Evolutionary conservation across 1,284 basidiomycete genomes (phyloP).

Genomic region (Leccinum pachyderme): DNA sequence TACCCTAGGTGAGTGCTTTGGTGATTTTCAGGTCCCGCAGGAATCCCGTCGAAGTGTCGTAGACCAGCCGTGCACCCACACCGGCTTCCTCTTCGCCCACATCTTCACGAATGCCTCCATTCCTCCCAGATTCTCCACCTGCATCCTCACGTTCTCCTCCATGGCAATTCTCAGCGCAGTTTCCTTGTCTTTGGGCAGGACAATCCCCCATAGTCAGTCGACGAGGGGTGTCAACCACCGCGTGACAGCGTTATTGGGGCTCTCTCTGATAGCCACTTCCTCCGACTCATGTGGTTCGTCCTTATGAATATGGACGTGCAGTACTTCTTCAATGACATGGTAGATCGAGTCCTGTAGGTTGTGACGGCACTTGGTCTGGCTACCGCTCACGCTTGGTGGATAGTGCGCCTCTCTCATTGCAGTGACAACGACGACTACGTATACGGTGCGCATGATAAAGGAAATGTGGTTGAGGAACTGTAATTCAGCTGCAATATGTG

Average conservation of each 20-base stretch:
- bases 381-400: not conserved
- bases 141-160: no score
- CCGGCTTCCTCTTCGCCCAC: no score
- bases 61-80: no score
- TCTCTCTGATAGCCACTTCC: conserved; percentile 4
- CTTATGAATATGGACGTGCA: not conserved
- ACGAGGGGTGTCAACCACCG: no score
- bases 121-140: no score
- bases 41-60: no score
- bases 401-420: conserved; percentile 14
- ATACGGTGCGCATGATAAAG: not conserved
- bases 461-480: not conserved
- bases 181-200: no score
- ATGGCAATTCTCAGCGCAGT: no score
- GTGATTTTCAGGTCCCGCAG: conserved; percentile 61
- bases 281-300: conserved; percentile 5
- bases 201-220: no score
- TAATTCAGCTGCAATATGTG: not conserved
- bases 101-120: no score
- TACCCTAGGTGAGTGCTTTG: conserved; percentile 19
- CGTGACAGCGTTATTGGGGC: conserved; percentile 7
- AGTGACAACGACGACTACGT: conserved; percentile 19
- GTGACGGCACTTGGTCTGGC: conserved; percentile 4
- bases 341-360: conserved; percentile 19
- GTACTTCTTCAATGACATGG: conserved; percentile 1